A percentile compares a stretch with the other conserved stretches of the same genome.
Evolutionary conservation across 306 rosid species (phyloP).

Genomic region (Gastrolobium villosum): DNA sequence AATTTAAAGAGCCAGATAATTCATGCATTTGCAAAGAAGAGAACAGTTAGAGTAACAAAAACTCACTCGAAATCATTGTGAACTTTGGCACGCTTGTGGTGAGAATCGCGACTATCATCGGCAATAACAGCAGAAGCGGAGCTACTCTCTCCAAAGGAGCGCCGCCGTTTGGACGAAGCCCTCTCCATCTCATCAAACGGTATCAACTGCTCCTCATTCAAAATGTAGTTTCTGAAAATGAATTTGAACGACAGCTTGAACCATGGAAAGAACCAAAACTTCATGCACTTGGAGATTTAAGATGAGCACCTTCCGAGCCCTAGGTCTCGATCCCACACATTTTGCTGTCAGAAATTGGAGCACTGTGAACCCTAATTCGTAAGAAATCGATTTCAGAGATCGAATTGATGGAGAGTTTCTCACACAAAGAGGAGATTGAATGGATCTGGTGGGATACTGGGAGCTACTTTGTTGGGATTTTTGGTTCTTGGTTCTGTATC

Average conservation of each 20-base stretch:
- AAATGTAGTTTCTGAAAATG: constrained; percentile 28
- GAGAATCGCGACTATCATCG: constrained; percentile 58
- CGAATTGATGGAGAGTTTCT: background rate
- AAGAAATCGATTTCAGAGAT: too few relatives aligned
- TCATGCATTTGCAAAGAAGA: background rate
- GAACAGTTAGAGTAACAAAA: background rate
- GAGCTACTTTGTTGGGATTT: constrained; percentile 48
- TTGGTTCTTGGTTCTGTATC: background rate
- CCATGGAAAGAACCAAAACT: constrained; percentile 68
- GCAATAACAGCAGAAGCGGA: constrained; percentile 47
- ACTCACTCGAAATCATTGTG: constrained; percentile 69
- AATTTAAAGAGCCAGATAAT: too few relatives aligned
- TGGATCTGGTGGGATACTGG: constrained; percentile 72
- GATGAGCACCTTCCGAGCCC: constrained; percentile 60
- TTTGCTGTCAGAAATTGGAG: background rate
- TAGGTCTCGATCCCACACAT: constrained; percentile 75
- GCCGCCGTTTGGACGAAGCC: constrained; percentile 39
- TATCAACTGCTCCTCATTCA: constrained; percentile 44
- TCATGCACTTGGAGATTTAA: too few relatives aligned
- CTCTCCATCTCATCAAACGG: constrained; percentile 59
- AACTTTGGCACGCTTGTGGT: constrained; percentile 76
- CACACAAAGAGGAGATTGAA: background rate
- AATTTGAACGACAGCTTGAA: background rate
- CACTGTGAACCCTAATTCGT: too few relatives aligned
- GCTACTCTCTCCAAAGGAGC: constrained; percentile 70